Evolutionary conservation across 2,329 filamentous ascomycete genomes (phyloP), one percentile per base, ranked within the genome.

Genomic region (Colletotrichum sp.): DNA sequence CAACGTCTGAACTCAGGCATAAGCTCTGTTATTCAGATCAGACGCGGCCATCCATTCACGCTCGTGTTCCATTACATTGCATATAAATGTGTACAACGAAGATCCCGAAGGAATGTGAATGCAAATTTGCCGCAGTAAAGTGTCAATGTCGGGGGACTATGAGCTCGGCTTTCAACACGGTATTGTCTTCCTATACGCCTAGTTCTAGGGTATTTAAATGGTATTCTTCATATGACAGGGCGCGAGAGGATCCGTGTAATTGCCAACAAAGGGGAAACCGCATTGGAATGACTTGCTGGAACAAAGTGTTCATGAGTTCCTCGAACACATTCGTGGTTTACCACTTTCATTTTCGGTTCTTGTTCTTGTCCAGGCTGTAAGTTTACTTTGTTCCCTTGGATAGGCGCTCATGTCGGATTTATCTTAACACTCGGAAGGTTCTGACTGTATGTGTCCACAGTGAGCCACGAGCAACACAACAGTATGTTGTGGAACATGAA

Each of bases 1-100:
- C n/a, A 1, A n/a, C 11, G 1, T 49, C 44, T 1, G 11, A 2
- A 13, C 44, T 3, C 44, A 49, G 3, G 19, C 19, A 22, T 49
- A 2, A 2, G 11, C 0, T 22, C 0, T 49, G 11, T n/a, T 49
- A 2, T 1, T 13, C 44, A 22, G 0, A 49, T 7, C 0, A 49
- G 19, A n/a, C n/a, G 6, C 44, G 1, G 1, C 44, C 44, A 49
- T 3, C 0, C 44, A 49, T 6, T 2, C 3, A 4, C 1, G 34
- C 1, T 36, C 15, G 2, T 36, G 34, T 2, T 16, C 34, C 15
- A 36, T 16, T 36, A 1, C 1, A 8, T 36, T 8, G 34, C 34
- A 8, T 16, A 36, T 36, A 0, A 12, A 44, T 12, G 1, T 44
- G 8, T 11, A 19, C 4, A 32, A 16, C 13, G 36, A 19, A 39